These are phyloP conservation scores for Diaporthe sp. DNA, from an alignment of 2,329 filamentous ascomycete species.

Conservation along the genomic window DNA sequence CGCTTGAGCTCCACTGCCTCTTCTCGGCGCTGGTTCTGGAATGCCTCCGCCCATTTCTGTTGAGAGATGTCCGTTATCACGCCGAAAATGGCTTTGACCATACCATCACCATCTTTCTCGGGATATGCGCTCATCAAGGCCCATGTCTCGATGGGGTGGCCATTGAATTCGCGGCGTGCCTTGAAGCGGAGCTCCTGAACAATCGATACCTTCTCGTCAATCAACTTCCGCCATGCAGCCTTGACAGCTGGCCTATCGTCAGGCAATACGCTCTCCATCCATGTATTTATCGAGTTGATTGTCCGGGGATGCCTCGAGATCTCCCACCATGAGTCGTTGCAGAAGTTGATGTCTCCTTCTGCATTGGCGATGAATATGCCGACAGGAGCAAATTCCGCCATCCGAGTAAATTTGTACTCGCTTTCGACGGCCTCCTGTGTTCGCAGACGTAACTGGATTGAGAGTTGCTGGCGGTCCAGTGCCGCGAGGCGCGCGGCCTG, in stretches of 20 bases:
- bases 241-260: conserved; percentile 74
- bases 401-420: conserved; percentile 84
- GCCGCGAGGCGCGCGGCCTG: conserved; percentile 81
- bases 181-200: conserved; percentile 85
- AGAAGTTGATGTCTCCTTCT: conserved; percentile 79
- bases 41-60: conserved; percentile 87
- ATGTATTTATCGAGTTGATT: conserved; percentile 71
- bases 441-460: conserved; percentile 78
- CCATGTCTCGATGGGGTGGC: conserved; percentile 78
- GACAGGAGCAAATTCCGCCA: conserved; percentile 87
- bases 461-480: conserved; percentile 82
- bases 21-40: conserved; percentile 82
- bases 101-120: conserved; percentile 74
- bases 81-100: conserved; percentile 82
- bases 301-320: conserved; percentile 77
- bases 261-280: conserved; percentile 80
- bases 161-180: conserved; percentile 72
- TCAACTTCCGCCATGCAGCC: conserved; percentile 73
- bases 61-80: conserved; percentile 88
- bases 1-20: conserved; percentile 86
- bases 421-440: conserved; percentile 75
- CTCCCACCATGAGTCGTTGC: conserved; percentile 84
- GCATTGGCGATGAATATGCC: conserved; percentile 88
- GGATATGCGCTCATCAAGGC: conserved; percentile 83
- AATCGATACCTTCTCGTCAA: conserved; percentile 73